phyloP scores from a whole-genome alignment of 306 rosid genomes.

The Quercus wislizeni region DNA sequence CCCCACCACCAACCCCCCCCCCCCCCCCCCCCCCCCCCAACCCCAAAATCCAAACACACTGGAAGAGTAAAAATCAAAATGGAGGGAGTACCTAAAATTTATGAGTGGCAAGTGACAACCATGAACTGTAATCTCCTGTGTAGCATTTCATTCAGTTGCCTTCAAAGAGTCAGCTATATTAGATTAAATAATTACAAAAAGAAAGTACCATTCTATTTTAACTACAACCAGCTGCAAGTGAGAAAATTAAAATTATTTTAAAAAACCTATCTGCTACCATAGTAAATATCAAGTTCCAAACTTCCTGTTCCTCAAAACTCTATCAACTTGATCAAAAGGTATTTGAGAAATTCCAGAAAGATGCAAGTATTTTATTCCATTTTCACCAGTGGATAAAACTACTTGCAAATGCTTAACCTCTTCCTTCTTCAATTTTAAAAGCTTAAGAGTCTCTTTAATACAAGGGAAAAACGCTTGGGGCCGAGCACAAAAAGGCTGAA shows the following conservation, averaged over 20 bases:
- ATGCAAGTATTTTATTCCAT: conserved; percentile 33
- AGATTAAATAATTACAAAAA: neutral
- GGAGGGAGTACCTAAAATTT: neutral
- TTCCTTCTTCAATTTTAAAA: conserved; percentile 42
- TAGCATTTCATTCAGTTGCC: neutral
- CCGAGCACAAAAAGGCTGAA: conserved; percentile 65
- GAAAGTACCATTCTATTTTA: neutral
- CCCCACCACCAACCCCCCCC: rapidly evolving
- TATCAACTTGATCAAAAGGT: conserved; percentile 38
- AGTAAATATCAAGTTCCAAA: conserved; percentile 21
- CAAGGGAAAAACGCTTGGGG: conserved; percentile 73
- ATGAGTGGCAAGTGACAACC: neutral
- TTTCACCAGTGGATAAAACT: conserved; percentile 22
- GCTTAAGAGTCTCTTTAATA: conserved; percentile 48
- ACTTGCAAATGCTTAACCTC: conserved; percentile 45
- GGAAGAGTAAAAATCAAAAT: neutral
- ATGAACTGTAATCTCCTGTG: neutral
- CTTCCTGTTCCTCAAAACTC: conserved; percentile 36
- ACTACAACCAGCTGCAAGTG: neutral
- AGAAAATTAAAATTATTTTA: neutral
- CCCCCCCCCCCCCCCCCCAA: no score
- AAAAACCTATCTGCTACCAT: neutral
- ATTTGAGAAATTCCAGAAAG: conserved; percentile 31
- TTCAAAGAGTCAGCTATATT: neutral
- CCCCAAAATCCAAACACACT: no score